Evolutionary conservation across 192 early-diverging fungal species (phyloP).

Genomic region (Coemansia sp.): DNA sequence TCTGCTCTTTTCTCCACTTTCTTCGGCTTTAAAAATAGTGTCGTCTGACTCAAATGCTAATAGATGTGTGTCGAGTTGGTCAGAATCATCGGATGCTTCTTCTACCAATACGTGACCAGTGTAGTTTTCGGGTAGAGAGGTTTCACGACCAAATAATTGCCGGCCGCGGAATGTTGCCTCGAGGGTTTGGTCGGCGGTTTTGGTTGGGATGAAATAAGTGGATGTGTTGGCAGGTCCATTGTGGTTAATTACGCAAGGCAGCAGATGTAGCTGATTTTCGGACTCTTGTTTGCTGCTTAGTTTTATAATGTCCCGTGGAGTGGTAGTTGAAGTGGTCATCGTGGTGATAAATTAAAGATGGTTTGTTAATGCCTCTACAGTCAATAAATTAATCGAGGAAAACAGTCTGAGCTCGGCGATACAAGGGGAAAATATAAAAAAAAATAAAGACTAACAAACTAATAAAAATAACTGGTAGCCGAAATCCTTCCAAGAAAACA

Average conservation of each 20-base stretch:
- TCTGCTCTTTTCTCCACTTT: slow-evolving; percentile 12
- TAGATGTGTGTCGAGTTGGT: neutral
- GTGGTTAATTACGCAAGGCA: slow-evolving; percentile 35
- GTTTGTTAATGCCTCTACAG: neutral
- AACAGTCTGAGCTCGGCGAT: neutral
- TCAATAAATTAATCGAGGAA: neutral
- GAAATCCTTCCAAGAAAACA: no score
- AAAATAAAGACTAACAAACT: neutral
- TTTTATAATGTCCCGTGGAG: slow-evolving; percentile 10
- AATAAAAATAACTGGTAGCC: slow-evolving; percentile 1
- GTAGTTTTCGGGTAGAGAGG: slow-evolving; percentile 13
- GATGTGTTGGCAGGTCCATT: slow-evolving; percentile 27
- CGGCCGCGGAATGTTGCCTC: slow-evolving; percentile 41
- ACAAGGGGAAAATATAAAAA: neutral
- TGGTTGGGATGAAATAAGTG: slow-evolving; percentile 25
- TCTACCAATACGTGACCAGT: slow-evolving; percentile 31
- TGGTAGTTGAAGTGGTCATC: neutral
- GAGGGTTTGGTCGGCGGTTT: slow-evolving; percentile 11
- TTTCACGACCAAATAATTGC: slow-evolving; percentile 25
- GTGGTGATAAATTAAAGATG: neutral
- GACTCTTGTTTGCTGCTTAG: neutral
- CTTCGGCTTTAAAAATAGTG: no score
- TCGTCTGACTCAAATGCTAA: slow-evolving; percentile 25
- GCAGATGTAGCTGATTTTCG: slow-evolving; percentile 18
- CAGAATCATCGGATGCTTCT: slow-evolving; percentile 7